Conservation (phyloP, 768 basidiomycete species). For the Rhodocollybia butyracea region DNA sequence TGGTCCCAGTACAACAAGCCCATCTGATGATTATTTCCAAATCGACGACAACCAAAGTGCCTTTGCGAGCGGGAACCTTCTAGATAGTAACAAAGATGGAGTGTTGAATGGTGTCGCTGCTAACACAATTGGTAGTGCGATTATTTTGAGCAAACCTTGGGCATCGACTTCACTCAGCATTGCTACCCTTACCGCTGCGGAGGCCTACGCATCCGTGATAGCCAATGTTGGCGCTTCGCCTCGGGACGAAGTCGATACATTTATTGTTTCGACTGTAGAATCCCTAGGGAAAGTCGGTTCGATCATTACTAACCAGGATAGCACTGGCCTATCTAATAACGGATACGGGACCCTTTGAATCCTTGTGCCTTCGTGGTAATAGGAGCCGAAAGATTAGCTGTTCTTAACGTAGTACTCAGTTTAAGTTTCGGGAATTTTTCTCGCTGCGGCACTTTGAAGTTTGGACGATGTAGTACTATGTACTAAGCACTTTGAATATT, state of each 20-base stretch:
- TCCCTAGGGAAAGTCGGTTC: constrained; percentile 15
- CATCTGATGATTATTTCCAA: constrained; percentile 19
- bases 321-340: constrained; percentile 18
- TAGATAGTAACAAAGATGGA: constrained; percentile 19
- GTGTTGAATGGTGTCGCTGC: constrained; percentile 19
- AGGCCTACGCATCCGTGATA: constrained; percentile 16
- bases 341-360: constrained; percentile 19
- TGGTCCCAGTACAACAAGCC: constrained; percentile 18
- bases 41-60: constrained; percentile 20
- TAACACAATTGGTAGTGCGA: constrained; percentile 17
- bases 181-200: constrained; percentile 15
- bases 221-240: constrained; percentile 17
- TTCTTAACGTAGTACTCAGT: no score
- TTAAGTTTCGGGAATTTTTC: no score
- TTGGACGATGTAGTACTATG: no score
- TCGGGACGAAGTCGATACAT: constrained; percentile 18
- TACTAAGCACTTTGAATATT: no score
- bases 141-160: constrained; percentile 14
- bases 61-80: constrained; percentile 18
- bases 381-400: no score
- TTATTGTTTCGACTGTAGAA: constrained; percentile 16
- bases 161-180: constrained; percentile 14
- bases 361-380: no score
- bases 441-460: no score
- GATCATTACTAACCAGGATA: constrained; percentile 19